Conservation (phyloP, 768 basidiomycete species). For the Suillus ampliporus region DNA sequence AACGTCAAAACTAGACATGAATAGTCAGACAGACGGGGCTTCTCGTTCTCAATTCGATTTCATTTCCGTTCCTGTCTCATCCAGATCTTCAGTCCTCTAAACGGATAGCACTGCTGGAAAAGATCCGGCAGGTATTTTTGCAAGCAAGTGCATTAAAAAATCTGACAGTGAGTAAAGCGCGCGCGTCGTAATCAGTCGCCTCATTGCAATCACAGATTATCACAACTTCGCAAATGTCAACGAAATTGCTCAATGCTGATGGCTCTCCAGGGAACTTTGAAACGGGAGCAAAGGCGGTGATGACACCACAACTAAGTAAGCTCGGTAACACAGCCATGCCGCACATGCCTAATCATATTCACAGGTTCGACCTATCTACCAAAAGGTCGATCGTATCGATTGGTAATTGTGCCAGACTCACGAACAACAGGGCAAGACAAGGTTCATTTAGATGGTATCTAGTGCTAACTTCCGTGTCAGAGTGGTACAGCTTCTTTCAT, state of each 20-base stretch:
- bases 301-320: slow-evolving; percentile 70
- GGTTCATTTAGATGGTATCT: slow-evolving; percentile 20
- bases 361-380: slow-evolving; percentile 49
- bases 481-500: slow-evolving; percentile 45
- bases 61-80: slow-evolving; percentile 65
- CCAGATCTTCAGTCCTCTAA: slow-evolving; percentile 44
- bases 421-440: slow-evolving; percentile 47
- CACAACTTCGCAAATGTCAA: slow-evolving; percentile 71
- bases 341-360: background rate
- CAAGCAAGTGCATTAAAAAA: slow-evolving; percentile 51
- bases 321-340: background rate
- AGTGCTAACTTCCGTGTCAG: slow-evolving; percentile 33
- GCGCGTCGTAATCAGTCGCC: slow-evolving; percentile 10
- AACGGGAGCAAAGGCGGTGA: slow-evolving; percentile 62
- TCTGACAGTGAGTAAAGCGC: slow-evolving; percentile 48
- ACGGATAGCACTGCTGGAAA: slow-evolving; percentile 52
- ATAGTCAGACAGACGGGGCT: slow-evolving; percentile 51
- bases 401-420: slow-evolving; percentile 47
- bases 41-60: slow-evolving; percentile 70
- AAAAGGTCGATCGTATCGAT: slow-evolving; percentile 47
- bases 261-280: slow-evolving; percentile 72
- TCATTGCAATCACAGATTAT: slow-evolving; percentile 46
- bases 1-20: background rate
- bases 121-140: slow-evolving; percentile 57
- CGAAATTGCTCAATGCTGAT: slow-evolving; percentile 67